These are phyloP conservation scores for Pistacia atlantica DNA, from an alignment of 345 rosid genomes.

Conservation along the genomic window DNA sequence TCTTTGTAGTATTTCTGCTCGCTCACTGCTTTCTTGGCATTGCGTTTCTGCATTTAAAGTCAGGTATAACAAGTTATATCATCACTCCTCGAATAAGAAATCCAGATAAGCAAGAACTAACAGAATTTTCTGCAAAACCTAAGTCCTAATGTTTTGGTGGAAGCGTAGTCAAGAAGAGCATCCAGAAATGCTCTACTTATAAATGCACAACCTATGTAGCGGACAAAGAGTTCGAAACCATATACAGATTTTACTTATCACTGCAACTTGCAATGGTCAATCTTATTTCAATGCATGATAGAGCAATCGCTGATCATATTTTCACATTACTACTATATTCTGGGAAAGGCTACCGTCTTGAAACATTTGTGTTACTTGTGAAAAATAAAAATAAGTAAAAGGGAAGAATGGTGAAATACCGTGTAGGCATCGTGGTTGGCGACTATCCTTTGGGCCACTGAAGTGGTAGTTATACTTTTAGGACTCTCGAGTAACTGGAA, in stretches of 20 bases:
- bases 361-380: not conserved
- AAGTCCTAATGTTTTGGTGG: too few species aligned
- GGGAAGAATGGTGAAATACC: conserved; percentile 35
- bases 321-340: not conserved
- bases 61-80: not conserved
- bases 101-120: not conserved
- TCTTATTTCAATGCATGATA: not conserved
- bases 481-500: conserved; percentile 76
- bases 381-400: not conserved
- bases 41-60: conserved; percentile 55
- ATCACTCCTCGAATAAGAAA: not conserved
- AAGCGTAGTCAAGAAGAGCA: too few species aligned
- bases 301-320: not conserved
- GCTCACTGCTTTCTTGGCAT: conserved; percentile 53
- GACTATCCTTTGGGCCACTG: conserved; percentile 79
- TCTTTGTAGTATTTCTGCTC: conserved; percentile 72
- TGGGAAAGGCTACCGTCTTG: not conserved
- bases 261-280: too few species aligned
- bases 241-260: not conserved
- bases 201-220: not conserved
- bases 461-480: conserved; percentile 66
- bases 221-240: not conserved
- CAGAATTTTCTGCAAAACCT: not conserved
- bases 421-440: conserved; percentile 79
- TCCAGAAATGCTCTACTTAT: not conserved